Evolutionary conservation across 306 rosid species (phyloP).

Genomic region (Malus domestica): ASM211411v1 NC_041801.1:1933001-1933500

Average conservation of each 20-base stretch:
- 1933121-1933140: no score
- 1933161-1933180: no score
- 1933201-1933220: background rate
- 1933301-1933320: background rate
- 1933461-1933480: slow-evolving; percentile 20
- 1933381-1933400: slow-evolving; percentile 33
- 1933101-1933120: no score
- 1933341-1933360: slow-evolving; percentile 53
- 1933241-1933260: background rate
- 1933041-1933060: no score
- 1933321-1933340: slow-evolving; percentile 83
- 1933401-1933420: slow-evolving; percentile 61
- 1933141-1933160: background rate
- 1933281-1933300: background rate
- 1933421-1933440: slow-evolving; percentile 58
- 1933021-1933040: no score
- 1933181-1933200: background rate
- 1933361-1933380: slow-evolving; percentile 34
- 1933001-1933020: no score
- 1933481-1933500: background rate
- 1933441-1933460: slow-evolving; percentile 25
- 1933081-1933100: no score
- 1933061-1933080: no score
- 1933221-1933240: background rate
- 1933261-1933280: background rate